Evolutionary conservation across 352 stramenopile species (phyloP).

Genomic region (Stramenopiles sp.): DNA sequence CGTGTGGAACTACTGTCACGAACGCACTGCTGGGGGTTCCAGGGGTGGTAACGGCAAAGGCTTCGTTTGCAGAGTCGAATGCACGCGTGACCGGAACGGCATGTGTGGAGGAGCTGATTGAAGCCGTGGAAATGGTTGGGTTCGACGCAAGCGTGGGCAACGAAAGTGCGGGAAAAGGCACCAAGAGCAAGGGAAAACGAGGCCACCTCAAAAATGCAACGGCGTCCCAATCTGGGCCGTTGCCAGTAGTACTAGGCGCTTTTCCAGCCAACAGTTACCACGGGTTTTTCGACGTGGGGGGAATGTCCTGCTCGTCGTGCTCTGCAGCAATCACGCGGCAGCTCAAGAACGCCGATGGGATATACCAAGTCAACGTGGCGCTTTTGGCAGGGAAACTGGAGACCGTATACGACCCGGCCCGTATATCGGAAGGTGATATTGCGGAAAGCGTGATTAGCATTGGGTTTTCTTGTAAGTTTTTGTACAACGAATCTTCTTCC

Average conservation of each 20-base stretch:
- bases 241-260: background rate
- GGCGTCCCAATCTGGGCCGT: background rate
- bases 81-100: constrained; percentile 29
- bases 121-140: constrained; percentile 60
- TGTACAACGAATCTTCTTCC: constrained; percentile 12
- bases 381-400: constrained; percentile 44
- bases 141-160: constrained; percentile 51
- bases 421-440: constrained; percentile 17
- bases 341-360: background rate
- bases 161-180: constrained; percentile 33
- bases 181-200: constrained; percentile 37
- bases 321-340: background rate
- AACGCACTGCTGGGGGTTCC: constrained; percentile 39
- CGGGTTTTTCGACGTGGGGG: constrained; percentile 34
- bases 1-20: constrained; percentile 69
- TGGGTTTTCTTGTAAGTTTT: constrained; percentile 14
- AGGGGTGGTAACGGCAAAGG: constrained; percentile 46
- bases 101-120: constrained; percentile 50
- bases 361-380: background rate
- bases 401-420: constrained; percentile 40
- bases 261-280: background rate
- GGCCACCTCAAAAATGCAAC: constrained; percentile 13
- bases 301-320: constrained; percentile 20
- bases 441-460: constrained; percentile 11
- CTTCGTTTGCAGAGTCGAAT: constrained; percentile 46